Percentiles rank a stretch among this genome's conserved stretches.
phyloP scores from a whole-genome alignment of 805 yeast genomes.

The Hanseniaspora singularis region DNA sequence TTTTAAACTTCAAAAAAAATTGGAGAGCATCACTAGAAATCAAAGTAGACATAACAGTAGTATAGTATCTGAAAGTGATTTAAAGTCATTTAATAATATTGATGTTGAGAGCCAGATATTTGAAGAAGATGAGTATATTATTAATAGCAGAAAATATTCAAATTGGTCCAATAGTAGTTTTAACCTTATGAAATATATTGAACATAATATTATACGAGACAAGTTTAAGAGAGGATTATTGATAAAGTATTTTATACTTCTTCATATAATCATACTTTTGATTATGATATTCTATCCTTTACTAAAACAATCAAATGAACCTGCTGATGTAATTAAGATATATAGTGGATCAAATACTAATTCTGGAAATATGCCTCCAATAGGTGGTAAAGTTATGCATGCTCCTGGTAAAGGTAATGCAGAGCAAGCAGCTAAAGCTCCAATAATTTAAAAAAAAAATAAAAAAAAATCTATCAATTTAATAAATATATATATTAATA shows the following conservation, averaged over 20 bases:
- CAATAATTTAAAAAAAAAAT: background rate
- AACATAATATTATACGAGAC: background rate
- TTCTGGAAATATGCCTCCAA: constrained; percentile 7
- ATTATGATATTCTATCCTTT: background rate
- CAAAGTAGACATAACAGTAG: constrained; percentile 4
- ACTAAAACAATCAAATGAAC: too few species aligned
- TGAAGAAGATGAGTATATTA: background rate
- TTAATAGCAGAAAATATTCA: constrained; percentile 11
- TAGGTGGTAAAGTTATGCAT: constrained; percentile 14
- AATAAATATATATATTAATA: background rate
- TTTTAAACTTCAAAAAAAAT: constrained; percentile 2
- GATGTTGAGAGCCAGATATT: constrained; percentile 2
- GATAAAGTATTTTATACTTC: constrained; percentile 9
- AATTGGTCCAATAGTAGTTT: background rate
- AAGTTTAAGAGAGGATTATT: background rate
- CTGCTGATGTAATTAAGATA: too few species aligned
- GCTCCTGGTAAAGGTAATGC: constrained; percentile 15
- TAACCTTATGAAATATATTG: background rate
- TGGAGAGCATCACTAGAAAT: background rate
- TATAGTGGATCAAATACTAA: too few species aligned
- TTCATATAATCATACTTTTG: background rate
- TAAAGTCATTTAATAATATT: background rate
- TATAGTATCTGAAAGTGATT: background rate
- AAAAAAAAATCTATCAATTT: too few species aligned
- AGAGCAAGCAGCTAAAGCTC: constrained; percentile 10